These are phyloP conservation scores for Nitzschia sp. DNA, from an alignment of 108 stramenopile species.

Conservation along the genomic window DNA sequence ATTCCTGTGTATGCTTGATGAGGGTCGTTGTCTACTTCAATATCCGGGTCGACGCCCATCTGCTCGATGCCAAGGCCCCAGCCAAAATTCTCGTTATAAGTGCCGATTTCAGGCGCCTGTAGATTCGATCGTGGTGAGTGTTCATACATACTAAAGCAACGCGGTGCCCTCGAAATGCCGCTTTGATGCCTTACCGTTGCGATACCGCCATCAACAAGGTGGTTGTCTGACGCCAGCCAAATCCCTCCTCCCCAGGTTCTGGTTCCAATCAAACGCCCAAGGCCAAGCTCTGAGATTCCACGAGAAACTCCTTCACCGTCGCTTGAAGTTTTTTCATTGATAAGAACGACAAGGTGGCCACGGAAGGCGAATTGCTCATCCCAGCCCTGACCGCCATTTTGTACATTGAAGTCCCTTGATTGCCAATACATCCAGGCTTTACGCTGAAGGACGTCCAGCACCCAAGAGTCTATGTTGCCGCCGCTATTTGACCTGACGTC, in stretches of 20 bases:
- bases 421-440: slow-evolving; percentile 82
- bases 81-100: slow-evolving; percentile 66
- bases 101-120: slow-evolving; percentile 64
- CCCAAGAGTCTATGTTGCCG: slow-evolving; percentile 80
- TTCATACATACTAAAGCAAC: neutral
- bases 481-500: slow-evolving; percentile 75
- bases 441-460: slow-evolving; percentile 65
- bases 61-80: slow-evolving; percentile 78
- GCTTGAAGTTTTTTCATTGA: slow-evolving; percentile 71
- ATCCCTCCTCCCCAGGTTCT: slow-evolving; percentile 87
- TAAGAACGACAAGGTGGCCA: slow-evolving; percentile 72
- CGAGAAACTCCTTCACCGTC: slow-evolving; percentile 79
- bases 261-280: slow-evolving; percentile 75
- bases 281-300: slow-evolving; percentile 71
- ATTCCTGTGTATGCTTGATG: slow-evolving; percentile 48
- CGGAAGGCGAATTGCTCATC: slow-evolving; percentile 75
- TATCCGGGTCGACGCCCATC: slow-evolving; percentile 69
- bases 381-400: slow-evolving; percentile 69
- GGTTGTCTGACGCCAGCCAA: slow-evolving; percentile 72
- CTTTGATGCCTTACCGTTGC: slow-evolving; percentile 33
- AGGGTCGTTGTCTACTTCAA: slow-evolving; percentile 81
- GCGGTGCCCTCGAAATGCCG: neutral
- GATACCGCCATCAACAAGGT: slow-evolving; percentile 75
- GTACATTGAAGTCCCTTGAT: slow-evolving; percentile 37
- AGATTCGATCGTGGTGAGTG: too few relatives aligned